Percentiles rank a stretch among this genome's conserved stretches.
Conservation (phyloP, 805 yeast genomes). For the Kodamaea sagamina region DNA sequence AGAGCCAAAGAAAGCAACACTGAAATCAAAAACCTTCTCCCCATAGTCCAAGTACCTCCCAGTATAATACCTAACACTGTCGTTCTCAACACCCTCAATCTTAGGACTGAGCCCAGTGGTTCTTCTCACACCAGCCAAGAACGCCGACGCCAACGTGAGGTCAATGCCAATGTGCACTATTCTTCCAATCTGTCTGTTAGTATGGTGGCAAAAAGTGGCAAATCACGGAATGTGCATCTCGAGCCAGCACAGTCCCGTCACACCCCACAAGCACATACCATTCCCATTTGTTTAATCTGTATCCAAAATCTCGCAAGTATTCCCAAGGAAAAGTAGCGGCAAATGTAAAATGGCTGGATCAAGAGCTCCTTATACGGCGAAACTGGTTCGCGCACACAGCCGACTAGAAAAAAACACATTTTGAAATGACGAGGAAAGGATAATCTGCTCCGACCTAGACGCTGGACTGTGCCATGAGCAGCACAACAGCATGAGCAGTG, state of each 20-base stretch:
- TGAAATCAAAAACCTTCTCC: constrained; percentile 76
- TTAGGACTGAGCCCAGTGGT: constrained; percentile 68
- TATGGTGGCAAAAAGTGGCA: constrained; percentile 6
- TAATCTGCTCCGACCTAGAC: no score
- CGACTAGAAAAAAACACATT: no score
- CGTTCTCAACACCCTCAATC: constrained; percentile 43
- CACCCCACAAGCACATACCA: neutral
- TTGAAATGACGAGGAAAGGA: no score
- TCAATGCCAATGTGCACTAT: constrained; percentile 59
- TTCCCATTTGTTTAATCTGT: no score
- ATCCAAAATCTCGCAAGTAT: no score
- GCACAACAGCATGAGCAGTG: no score
- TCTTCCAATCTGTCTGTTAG: constrained; percentile 47
- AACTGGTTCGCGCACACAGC: no score
- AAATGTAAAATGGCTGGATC: no score
- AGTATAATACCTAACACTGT: constrained; percentile 52
- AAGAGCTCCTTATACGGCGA: no score
- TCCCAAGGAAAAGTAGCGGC: no score
- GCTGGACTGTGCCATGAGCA: no score
- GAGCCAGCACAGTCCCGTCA: neutral
- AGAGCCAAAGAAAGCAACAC: constrained; percentile 66
- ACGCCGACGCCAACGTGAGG: constrained; percentile 61
- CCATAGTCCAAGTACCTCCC: constrained; percentile 77
- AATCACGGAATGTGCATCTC: neutral
- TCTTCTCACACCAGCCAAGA: constrained; percentile 71